Evolutionary conservation across 306 rosid genomes (phyloP).

Genomic region (Ceratonia siliqua): DNA sequence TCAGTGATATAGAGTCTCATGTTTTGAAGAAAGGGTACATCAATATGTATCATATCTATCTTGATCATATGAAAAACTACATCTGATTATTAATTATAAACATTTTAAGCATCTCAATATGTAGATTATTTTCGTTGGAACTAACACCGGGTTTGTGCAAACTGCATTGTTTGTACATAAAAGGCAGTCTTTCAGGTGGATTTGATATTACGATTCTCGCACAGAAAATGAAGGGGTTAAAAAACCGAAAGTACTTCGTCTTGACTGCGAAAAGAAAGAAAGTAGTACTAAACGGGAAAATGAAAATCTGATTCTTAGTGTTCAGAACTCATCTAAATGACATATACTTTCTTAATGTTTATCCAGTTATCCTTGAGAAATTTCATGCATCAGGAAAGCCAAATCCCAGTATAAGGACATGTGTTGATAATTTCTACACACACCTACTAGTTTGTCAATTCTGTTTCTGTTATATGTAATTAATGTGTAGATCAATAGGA

Average conservation of each 20-base stretch:
- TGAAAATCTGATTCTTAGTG: neutral
- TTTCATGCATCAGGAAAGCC: neutral
- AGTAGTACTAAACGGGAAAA: neutral
- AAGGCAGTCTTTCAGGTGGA: slow-evolving; percentile 4
- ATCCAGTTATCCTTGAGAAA: too few species aligned
- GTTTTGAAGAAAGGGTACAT: too few species aligned
- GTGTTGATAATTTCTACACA: neutral
- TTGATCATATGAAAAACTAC: too few species aligned
- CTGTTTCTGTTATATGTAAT: slow-evolving; percentile 30
- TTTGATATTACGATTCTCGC: neutral
- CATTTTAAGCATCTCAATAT: too few species aligned
- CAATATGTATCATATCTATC: too few species aligned
- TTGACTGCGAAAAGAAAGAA: neutral
- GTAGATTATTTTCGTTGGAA: too few species aligned
- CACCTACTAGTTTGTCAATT: slow-evolving; percentile 34
- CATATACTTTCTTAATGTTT: neutral
- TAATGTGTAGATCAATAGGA: slow-evolving; percentile 21
- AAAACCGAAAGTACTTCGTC: neutral
- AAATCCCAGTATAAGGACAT: neutral
- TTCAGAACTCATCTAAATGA: neutral
- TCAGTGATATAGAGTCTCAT: too few species aligned
- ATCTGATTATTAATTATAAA: too few species aligned
- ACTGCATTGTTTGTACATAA: neutral
- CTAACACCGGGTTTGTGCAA: too few species aligned
- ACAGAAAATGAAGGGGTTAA: neutral